Conservation (phyloP, 2,329 filamentous ascomycete genomes). For the Colletotrichum sojae region DNA sequence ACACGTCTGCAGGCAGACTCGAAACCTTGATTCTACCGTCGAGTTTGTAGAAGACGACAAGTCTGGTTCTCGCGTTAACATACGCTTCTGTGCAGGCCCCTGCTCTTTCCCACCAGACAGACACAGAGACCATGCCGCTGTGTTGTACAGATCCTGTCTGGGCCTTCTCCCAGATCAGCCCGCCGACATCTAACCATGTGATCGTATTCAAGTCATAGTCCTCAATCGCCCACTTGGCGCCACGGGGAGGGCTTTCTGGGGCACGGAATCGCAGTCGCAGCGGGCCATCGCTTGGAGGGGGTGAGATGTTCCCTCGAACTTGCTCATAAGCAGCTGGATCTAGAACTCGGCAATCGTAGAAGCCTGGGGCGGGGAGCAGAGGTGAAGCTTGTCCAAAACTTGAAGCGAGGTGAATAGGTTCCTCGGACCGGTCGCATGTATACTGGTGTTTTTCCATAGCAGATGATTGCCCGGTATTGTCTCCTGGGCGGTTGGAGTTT, state of each 20-base stretch:
- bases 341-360: constrained; percentile 17
- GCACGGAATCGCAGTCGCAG: constrained; percentile 5
- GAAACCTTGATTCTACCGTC: constrained; percentile 5
- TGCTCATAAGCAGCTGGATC: constrained; percentile 22
- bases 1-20: constrained; percentile 1
- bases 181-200: constrained; percentile 10
- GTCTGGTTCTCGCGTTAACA: neutral
- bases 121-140: neutral
- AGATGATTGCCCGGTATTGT: too few relatives aligned
- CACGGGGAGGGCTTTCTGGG: neutral
- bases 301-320: neutral
- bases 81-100: constrained; percentile 5
- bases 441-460: too few relatives aligned
- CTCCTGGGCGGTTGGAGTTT: too few relatives aligned
- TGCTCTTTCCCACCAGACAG: constrained; percentile 16
- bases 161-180: constrained; percentile 1
- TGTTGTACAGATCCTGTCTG: too few relatives aligned
- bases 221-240: constrained; percentile 16
- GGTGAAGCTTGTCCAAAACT: neutral
- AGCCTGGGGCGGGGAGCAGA: neutral
- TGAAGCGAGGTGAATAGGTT: too few relatives aligned
- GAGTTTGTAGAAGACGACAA: constrained; percentile 3
- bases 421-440: too few relatives aligned
- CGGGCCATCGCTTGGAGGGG: neutral
- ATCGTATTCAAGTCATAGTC: neutral